A percentile compares a stretch with the other conserved stretches of the same genome.
Evolutionary conservation across 1,284 basidiomycete species (phyloP).

Genomic region (Mycena citricolor): DNA sequence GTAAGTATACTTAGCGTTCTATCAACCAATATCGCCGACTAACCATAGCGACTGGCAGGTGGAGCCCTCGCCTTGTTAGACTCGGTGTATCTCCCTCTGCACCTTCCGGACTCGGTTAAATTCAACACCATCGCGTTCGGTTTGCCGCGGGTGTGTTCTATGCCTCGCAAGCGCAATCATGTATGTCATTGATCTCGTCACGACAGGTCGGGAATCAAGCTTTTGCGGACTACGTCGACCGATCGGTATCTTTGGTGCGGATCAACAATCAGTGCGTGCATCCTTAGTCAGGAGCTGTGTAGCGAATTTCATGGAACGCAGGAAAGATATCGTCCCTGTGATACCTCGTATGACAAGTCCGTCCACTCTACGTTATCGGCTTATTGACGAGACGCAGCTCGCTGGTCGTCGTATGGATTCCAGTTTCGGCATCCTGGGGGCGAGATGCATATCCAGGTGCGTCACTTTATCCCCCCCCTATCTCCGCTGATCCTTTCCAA

Average conservation of each 20-base stretch:
- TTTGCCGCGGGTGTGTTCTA: slow-evolving; percentile 50
- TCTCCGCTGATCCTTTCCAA: background rate
- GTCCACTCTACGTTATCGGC: background rate
- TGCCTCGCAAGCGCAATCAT: too few species aligned
- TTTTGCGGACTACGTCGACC: slow-evolving; percentile 16
- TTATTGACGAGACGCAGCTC: too few species aligned
- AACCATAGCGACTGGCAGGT: slow-evolving; percentile 28
- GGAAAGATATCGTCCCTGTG: slow-evolving; percentile 14
- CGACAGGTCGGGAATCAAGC: slow-evolving; percentile 18
- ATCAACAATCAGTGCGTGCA: slow-evolving; percentile 18
- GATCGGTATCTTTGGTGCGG: slow-evolving; percentile 2
- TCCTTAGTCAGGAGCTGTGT: background rate
- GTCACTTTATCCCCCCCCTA: background rate
- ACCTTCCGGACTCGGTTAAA: slow-evolving; percentile 10
- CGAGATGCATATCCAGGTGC: slow-evolving; percentile 33
- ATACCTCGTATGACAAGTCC: slow-evolving; percentile 7
- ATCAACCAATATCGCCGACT: slow-evolving; percentile 4
- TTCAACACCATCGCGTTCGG: slow-evolving; percentile 30
- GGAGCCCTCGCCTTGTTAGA: slow-evolving; percentile 52
- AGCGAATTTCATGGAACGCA: slow-evolving; percentile 1
- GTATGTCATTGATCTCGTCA: background rate
- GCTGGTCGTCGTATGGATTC: slow-evolving; percentile 40
- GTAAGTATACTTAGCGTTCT: slow-evolving; percentile 2
- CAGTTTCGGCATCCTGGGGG: slow-evolving; percentile 50
- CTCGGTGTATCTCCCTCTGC: slow-evolving; percentile 20